These are phyloP conservation scores for Avena atlantica DNA, from an alignment of 176 grass and related monocot genomes.

Conservation along the genomic window DNA sequence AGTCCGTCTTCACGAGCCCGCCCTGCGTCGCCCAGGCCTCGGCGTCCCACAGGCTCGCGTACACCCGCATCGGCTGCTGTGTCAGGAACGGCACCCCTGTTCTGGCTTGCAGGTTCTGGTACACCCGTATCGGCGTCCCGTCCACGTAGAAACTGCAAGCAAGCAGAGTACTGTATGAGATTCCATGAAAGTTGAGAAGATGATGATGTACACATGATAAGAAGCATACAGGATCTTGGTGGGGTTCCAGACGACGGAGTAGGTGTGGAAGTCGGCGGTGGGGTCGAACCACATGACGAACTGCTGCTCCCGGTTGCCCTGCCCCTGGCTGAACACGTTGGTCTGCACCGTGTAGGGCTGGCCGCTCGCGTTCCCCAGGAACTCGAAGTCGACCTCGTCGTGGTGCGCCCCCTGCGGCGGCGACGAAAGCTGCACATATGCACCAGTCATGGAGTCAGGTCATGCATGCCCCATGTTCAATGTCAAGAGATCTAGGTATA, in stretches of 20 bases:
- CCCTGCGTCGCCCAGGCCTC: conserved; percentile 84
- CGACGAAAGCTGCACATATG: conserved; percentile 62
- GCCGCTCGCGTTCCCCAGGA: conserved; percentile 73
- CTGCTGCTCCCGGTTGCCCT: conserved; percentile 82
- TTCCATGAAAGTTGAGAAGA: background rate
- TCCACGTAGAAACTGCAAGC: conserved; percentile 69
- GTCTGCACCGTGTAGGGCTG: conserved; percentile 85
- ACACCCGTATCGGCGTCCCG: conserved; percentile 70
- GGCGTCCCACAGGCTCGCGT: conserved; percentile 70
- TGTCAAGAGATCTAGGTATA: no score
- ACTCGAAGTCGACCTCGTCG: conserved; percentile 93
- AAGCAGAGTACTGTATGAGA: background rate
- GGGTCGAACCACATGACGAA: conserved; percentile 50
- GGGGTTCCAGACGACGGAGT: conserved; percentile 49
- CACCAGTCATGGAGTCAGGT: no score
- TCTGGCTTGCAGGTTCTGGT: conserved; percentile 46
- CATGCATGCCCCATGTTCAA: no score
- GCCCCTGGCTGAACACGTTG: conserved; percentile 75
- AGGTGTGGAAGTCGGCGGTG: background rate
- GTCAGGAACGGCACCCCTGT: conserved; percentile 55
- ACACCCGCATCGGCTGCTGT: conserved; percentile 61
- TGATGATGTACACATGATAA: background rate
- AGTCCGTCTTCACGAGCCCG: conserved; percentile 70
- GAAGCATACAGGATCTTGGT: conserved; percentile 49
- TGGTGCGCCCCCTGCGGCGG: conserved; percentile 50